Base-by-base conservation (phyloP, 371 early-diverging fungal genomes). In the Rhizomucor miehei region DNA sequence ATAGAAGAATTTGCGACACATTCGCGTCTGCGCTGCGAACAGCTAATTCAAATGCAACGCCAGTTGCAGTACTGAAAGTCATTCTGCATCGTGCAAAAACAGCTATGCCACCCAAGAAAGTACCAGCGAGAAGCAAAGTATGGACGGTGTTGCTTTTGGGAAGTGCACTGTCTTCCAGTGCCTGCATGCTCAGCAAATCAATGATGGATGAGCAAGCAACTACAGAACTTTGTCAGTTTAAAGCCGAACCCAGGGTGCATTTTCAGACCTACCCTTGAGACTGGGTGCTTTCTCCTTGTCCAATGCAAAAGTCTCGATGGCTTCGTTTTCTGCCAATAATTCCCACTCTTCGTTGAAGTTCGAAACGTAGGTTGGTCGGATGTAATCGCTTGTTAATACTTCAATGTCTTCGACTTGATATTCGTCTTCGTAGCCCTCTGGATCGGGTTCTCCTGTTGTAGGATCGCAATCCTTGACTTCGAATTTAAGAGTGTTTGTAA, bases 391-490 rank as follows among this genome's bases (percentile, higher is more conserved):
- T 3, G 88, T 84, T 10, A 80, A 61, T 23, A 96, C 65, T 17
- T 97, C 94, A 23, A 93, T 73, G 25, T 91, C 89, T 63, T 98
- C 99, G 19, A 95, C 86, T 66, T 79, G 81, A 69, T 96, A 97
- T 69, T 95, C 96, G 62, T 95, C 97, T 46, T 95, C 95, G 54
- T 91, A 96, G 11, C 98, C 98, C 60, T 89, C 88, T 34, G 90
- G 91, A 58, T 93, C 92, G 6, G 92, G 86, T 65, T 94, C 94
- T 24, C 89, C 90, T 12, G 91, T 91, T 11, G 84, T 78, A 34
- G 98, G 95, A 67, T 97, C 99, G 66, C 93, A 94, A 61, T 99
- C 99, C 77, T 92, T 94, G 45, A 92, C 87, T 6, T 89, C 71
- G 59, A 94, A 97, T 56, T 89, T 89, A 48, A 99, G 79, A n/a